phyloP scores from a whole-genome alignment of 2,329 filamentous ascomycete species.

The Elsinoe arachidis region DNA sequence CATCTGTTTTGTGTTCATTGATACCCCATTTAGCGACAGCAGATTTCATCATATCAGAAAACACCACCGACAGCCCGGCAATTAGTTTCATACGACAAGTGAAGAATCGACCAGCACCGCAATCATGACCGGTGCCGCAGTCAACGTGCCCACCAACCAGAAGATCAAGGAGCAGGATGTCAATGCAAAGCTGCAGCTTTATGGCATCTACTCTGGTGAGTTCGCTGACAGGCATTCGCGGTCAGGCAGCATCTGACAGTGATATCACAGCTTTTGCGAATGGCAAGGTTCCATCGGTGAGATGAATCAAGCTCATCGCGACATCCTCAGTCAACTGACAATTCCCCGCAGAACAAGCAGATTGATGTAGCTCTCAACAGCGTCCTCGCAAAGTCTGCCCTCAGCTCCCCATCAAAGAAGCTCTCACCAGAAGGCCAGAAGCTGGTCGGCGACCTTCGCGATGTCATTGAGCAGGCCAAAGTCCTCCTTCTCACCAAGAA shows the following conservation, averaged over 20 bases:
- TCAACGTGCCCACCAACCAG: conserved; percentile 66
- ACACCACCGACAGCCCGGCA: neutral
- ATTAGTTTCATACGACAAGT: neutral
- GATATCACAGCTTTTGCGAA: conserved; percentile 60
- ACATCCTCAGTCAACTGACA: conserved; percentile 14
- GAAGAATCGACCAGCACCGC: conserved; percentile 9
- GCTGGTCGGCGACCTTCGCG: conserved; percentile 68
- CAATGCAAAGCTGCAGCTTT: conserved; percentile 89
- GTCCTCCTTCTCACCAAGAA: conserved; percentile 85
- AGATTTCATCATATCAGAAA: neutral
- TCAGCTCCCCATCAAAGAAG: conserved; percentile 62
- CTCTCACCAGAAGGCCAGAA: conserved; percentile 73
- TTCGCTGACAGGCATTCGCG: conserved; percentile 7
- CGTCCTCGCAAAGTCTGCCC: conserved; percentile 61
- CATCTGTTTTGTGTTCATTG: conserved; percentile 12
- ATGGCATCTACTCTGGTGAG: conserved; percentile 69
- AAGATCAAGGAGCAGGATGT: conserved; percentile 76
- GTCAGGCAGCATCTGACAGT: conserved; percentile 7
- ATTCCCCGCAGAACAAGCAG: conserved; percentile 64
- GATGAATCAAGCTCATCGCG: conserved; percentile 25
- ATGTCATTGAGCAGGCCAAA: conserved; percentile 79
- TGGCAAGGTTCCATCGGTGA: conserved; percentile 83
- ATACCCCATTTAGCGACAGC: conserved; percentile 11
- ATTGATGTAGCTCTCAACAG: conserved; percentile 93
- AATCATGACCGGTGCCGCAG: conserved; percentile 31